Conservation (phyloP, 257 asterid species). For the Capsicum chinense region DNA sequence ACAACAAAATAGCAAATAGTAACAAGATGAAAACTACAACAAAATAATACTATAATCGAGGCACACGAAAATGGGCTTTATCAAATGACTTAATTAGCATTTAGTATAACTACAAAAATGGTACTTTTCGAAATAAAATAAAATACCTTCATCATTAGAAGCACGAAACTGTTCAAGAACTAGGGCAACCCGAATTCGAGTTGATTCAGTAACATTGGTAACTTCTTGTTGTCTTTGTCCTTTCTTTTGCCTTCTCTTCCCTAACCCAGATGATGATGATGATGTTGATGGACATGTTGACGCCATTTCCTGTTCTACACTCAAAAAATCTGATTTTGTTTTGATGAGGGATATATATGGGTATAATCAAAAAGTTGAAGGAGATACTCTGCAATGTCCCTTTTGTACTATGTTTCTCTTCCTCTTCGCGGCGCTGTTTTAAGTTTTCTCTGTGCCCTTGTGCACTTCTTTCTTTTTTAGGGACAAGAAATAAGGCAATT, state of each 20-base stretch:
- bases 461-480: background rate
- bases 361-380: background rate
- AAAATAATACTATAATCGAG: too few relatives aligned
- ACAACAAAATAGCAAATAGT: too few relatives aligned
- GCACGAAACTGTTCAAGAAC: constrained; percentile 57
- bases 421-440: constrained; percentile 23
- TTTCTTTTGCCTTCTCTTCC: constrained; percentile 47
- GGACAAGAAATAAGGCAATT: background rate
- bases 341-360: background rate
- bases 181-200: constrained; percentile 51
- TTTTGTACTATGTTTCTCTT: background rate
- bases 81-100: background rate
- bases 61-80: background rate
- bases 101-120: background rate
- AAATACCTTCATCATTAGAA: constrained; percentile 61
- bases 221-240: constrained; percentile 26
- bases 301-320: constrained; percentile 25
- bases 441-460: background rate
- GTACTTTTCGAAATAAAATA: background rate
- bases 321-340: background rate
- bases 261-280: constrained; percentile 28
- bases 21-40: too few relatives aligned
- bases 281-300: constrained; percentile 30
- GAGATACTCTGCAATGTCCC: constrained; percentile 6
- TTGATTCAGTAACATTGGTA: constrained; percentile 45